Evolutionary conservation across 441 rosid genomes (phyloP).

Genomic region (Gossypium aridum): DNA sequence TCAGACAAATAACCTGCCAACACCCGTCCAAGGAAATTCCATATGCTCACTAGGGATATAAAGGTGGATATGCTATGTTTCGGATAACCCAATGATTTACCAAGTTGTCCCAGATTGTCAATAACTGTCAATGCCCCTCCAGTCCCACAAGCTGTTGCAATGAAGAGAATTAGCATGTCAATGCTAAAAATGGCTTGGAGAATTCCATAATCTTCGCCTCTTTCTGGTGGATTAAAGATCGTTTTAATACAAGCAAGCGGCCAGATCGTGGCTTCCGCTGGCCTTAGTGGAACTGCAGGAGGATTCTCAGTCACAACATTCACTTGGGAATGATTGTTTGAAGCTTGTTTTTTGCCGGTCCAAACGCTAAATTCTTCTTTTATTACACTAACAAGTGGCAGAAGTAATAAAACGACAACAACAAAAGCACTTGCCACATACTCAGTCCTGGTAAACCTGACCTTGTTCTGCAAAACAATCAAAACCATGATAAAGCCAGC

Average conservation of each 20-base stretch:
- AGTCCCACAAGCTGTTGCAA: slow-evolving; percentile 36
- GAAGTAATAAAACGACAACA: slow-evolving; percentile 35
- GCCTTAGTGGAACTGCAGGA: background rate
- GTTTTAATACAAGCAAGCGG: slow-evolving; percentile 17
- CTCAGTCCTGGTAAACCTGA: slow-evolving; percentile 34
- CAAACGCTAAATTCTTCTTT: slow-evolving; percentile 42
- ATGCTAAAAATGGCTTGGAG: slow-evolving; percentile 45
- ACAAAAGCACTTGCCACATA: slow-evolving; percentile 36
- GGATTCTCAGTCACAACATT: slow-evolving; percentile 26
- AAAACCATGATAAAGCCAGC: slow-evolving; percentile 53
- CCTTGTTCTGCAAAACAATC: slow-evolving; percentile 37
- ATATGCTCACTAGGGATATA: slow-evolving; percentile 40
- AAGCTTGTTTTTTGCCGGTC: slow-evolving; percentile 21
- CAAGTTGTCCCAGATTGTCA: slow-evolving; percentile 46
- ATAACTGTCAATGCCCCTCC: slow-evolving; percentile 49
- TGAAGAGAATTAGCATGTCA: slow-evolving; percentile 44
- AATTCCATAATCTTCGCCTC: slow-evolving; percentile 48
- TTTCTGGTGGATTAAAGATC: slow-evolving; percentile 35
- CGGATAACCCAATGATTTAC: slow-evolving; percentile 33
- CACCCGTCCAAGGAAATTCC: slow-evolving; percentile 47
- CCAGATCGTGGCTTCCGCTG: background rate
- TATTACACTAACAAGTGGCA: slow-evolving; percentile 38
- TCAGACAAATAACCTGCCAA: slow-evolving; percentile 38
- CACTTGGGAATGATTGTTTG: slow-evolving; percentile 11
- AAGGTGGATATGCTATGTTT: slow-evolving; percentile 27